Base-by-base conservation (phyloP, 106 monocot genomes). In the Dioscorea alata region DNA sequence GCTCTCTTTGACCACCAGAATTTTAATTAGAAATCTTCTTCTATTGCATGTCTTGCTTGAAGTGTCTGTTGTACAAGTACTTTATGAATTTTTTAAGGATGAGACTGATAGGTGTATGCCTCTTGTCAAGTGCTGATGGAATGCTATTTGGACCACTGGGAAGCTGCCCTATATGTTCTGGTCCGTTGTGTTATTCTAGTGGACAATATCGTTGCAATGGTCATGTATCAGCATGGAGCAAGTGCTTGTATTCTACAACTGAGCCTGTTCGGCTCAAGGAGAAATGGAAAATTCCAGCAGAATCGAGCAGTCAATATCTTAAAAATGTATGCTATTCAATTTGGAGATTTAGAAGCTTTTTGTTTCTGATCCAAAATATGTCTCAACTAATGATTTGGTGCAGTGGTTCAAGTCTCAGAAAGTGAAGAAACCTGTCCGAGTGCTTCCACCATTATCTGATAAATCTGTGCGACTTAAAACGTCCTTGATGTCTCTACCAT, bases 401-500 rank as follows among this genome's bases (percentile, higher is more conserved):
- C 87, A 99, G 99, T 99, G 99, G 99, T 99, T 85, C 75, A 88
- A 93, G 70, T 85, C 92, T 63, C 92, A 93, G 59, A 85, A 83
- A 67, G 78, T 50, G 5, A 90, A 90, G 54, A 93, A 90, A 68
- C 90, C 87, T 65, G 54, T 17, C 7, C 77, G 99, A 33, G 61
- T 93, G 59, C 99, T 92, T 53, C 80, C 83, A 67, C 71, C 71
- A 66, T 70, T 79, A 67, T 71, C 86, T 65, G 66, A 28, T 70
- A 93, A 79, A 59, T 23, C 76, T 66, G 34, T 54, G 31, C 19
- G 54, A 64, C 64, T 48, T 16, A 68, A 62, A 69, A 50, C 52
- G 23, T 20, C 70, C 33, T 19, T 51, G 9, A 74, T 49, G 20
- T 64, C 82, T 54, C 73, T 69, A 24, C 34, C 69, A 63, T 74